These are phyloP conservation scores for Ophiobolus disseminans DNA, from an alignment of 2,329 filamentous ascomycete genomes.

Conservation along the genomic window DNA sequence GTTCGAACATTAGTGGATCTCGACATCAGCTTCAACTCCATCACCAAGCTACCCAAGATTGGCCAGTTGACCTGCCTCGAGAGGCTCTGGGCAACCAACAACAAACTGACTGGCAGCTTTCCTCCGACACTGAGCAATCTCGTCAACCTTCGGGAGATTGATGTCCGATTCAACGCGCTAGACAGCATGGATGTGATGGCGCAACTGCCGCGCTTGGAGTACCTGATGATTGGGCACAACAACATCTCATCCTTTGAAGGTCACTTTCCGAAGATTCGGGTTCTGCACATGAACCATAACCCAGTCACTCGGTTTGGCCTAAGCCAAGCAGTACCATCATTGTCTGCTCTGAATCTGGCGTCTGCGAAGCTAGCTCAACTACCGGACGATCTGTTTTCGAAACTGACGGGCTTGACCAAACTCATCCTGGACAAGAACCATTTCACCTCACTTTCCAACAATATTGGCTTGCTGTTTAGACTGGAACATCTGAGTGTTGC, in stretches of 20 bases:
- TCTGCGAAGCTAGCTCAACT: constrained; percentile 90
- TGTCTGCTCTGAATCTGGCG: constrained; percentile 87
- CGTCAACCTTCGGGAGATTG: constrained; percentile 82
- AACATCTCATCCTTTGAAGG: constrained; percentile 88
- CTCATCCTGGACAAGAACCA: constrained; percentile 94
- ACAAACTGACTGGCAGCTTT: constrained; percentile 78
- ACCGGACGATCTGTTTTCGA: constrained; percentile 83
- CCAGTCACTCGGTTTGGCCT: constrained; percentile 94
- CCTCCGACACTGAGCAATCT: constrained; percentile 76
- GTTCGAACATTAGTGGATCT: constrained; percentile 86
- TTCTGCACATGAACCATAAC: constrained; percentile 90
- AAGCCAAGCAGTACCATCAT: constrained; percentile 74
- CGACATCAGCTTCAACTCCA: constrained; percentile 95
- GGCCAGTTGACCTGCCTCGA: constrained; percentile 81
- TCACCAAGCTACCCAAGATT: constrained; percentile 79
- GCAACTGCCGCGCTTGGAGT: constrained; percentile 83
- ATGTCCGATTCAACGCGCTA: constrained; percentile 92
- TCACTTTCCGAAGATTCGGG: constrained; percentile 82
- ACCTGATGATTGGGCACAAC: constrained; percentile 90
- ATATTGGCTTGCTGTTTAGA: constrained; percentile 82
- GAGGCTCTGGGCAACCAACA: constrained; percentile 94
- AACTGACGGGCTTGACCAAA: constrained; percentile 85
- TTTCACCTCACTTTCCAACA: constrained; percentile 84
- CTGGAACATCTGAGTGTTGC: constrained; percentile 94
- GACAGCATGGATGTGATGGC: constrained; percentile 87